phyloP scores from a whole-genome alignment of 768 basidiomycete genomes.

The Neoboletus magnificus region DNA sequence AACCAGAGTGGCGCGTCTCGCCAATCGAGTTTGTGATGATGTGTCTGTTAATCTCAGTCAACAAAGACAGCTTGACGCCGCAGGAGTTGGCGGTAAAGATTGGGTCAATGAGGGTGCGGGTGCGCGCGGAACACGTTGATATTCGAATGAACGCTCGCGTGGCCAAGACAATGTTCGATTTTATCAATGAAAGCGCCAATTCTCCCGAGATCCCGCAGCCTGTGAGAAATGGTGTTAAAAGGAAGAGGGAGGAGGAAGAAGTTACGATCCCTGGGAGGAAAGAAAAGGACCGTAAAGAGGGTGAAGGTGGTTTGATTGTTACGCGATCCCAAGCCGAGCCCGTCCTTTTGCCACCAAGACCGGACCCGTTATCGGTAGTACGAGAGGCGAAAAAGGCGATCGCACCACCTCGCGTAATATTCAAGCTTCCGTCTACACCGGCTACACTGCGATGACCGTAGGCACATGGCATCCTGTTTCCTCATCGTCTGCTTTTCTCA shows the following conservation, averaged over 20 bases:
- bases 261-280: slow-evolving; percentile 1
- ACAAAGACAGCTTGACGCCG: slow-evolving; percentile 39
- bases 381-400: slow-evolving; percentile 20
- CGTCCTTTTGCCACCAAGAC: slow-evolving; percentile 14
- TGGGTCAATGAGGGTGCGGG: slow-evolving; percentile 48
- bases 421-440: slow-evolving; percentile 3
- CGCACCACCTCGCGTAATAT: slow-evolving; percentile 11
- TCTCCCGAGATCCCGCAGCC: neutral
- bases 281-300: slow-evolving; percentile 18
- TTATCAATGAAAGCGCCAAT: slow-evolving; percentile 35
- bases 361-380: slow-evolving; percentile 17
- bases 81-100: slow-evolving; percentile 45
- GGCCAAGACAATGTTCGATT: slow-evolving; percentile 52
- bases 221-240: slow-evolving; percentile 6
- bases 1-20: slow-evolving; percentile 47
- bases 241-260: slow-evolving; percentile 28
- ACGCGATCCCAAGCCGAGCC: neutral
- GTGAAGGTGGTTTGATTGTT: neutral
- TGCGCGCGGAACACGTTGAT: slow-evolving; percentile 57
- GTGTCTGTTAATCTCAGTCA: slow-evolving; percentile 50
- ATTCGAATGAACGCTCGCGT: slow-evolving; percentile 63
- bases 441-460: slow-evolving; percentile 2
- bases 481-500: neutral
- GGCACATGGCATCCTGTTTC: neutral
- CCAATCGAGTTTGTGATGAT: slow-evolving; percentile 68